Evolutionary conservation across 2,329 filamentous ascomycete species (phyloP), one percentile per base, ranked within the genome.

Genomic region (Fonsecaea monophora): DNA sequence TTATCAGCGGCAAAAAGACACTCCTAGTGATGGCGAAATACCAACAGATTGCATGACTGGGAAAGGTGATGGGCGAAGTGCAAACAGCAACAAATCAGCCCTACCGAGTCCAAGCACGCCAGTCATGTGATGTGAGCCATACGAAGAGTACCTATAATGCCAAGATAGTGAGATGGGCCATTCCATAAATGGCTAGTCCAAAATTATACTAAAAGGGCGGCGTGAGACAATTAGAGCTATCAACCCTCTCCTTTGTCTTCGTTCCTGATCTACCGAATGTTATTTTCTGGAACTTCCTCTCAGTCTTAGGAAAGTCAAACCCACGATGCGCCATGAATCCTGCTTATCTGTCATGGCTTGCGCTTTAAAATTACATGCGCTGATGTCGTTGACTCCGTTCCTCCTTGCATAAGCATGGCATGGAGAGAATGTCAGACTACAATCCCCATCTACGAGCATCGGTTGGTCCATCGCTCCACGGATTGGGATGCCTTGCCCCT

Each of bases 401-500:
- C 25, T 25, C 25, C 25, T 25, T 10, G 18, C n/a, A 21, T 50
- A 50, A 50, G 45, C 45, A 50, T 25, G 3, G 45, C 25, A 25
- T 25, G 25, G 25, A 48, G 42, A 48, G 42, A 48, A 48, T 48
- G 42, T 48, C 42, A 48, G 7, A 21, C 7, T 21, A 21, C 30
- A 7, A 55, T 21, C 35, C 53, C 30, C 25, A 25, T 25, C 45
- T 25, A 50, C 25, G 25, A 25, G 25, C 25, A 25, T 50, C 25
- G 45, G 45, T 50, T 55, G 53, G 30, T 34, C 30, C 15, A 1
- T 42, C 40, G 53, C 40, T 60, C 25, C 57, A 32, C 40, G 38
- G 53, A 61, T 61, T 35, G 34, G 59, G 48, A 4, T 15, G 32
- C 25, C 57, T 25, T 18, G 12, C 40, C 18, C 57, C 57, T 30